Base-by-base conservation (phyloP, 2,329 filamentous ascomycete species). In the Microdochium nivale region DNA sequence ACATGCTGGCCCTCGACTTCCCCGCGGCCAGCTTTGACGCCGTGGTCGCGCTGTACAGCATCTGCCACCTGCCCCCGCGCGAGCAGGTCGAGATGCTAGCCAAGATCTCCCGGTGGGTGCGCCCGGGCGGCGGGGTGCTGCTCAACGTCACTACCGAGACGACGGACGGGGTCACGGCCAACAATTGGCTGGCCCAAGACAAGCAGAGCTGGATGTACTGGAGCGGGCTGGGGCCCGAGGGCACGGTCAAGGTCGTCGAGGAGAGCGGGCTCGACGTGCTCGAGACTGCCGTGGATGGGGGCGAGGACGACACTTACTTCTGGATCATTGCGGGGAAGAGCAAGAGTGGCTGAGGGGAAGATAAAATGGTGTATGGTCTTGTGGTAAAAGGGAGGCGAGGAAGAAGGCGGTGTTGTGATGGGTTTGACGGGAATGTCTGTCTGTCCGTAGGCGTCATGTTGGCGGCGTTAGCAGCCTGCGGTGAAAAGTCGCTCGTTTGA, bases 31-130 rank as follows among this genome's bases (percentile, higher is more conserved):
- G 59, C 0, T 68, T 82, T 51, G 71, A 80, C 52, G 76, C 72
- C 4, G 69, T 80, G 1, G 57, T 76, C 1, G 78, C 65, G 0
- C 72, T 82, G 57, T 81, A 80, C 62, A 78, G 73, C 33, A 60
- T 83, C 49, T 74, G 80, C 49, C 79, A 82, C 56, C 68, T 83
- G 3, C 76, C 78, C 1, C 68, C 70, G 7, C 62, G 63, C 1
- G 77, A 81, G 58, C 79, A 82, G 62, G 62, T 55, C 0, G 61
- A 62, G 21, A 66, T 81, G 52, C 56, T 82, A 23, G 33, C 49
- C n/a, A 67, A 70, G 37, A 70, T 80, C 21, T 56, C 53, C 0
- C 44, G 37, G 5, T 83, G 78, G 79, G 59, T 83, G 37, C 74
- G 70, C 55, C 73, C 74, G 0, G 77, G 75, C 0, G 79, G 78